A percentile compares a stretch with the other conserved stretches of the same genome.
These are phyloP conservation scores for Aspergillus mulundensis DNA, from an alignment of 495 filamentous ascomycete species.

Conservation along the genomic window DNA sequence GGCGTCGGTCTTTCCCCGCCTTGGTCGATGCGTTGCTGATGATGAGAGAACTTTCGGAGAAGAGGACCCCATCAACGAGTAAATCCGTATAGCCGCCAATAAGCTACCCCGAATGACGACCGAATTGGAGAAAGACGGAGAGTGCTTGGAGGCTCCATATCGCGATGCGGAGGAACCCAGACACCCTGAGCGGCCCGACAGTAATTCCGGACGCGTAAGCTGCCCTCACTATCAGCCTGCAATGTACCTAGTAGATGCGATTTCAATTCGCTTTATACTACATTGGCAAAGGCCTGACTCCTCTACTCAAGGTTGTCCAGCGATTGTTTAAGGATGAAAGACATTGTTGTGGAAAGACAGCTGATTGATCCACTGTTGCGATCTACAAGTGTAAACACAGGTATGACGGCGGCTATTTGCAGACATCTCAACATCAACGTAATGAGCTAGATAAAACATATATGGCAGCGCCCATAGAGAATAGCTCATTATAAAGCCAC, in stretches of 20 bases:
- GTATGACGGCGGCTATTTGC: background rate
- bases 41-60: background rate
- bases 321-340: background rate
- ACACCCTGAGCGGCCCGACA: conserved; percentile 21
- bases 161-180: conserved; percentile 22
- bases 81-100: background rate
- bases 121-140: conserved; percentile 8
- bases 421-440: no score
- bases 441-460: no score
- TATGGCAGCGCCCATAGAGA: no score
- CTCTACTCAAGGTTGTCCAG: background rate
- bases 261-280: background rate
- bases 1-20: background rate
- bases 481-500: no score
- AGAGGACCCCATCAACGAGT: conserved; percentile 22
- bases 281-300: background rate
- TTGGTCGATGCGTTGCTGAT: background rate
- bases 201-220: conserved; percentile 26
- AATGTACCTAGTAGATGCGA: background rate
- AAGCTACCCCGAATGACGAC: conserved; percentile 4
- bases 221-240: background rate
- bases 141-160: conserved; percentile 4
- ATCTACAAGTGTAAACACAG: background rate
- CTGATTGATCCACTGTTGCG: background rate
- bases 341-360: background rate